A percentile compares a stretch with the other conserved stretches of the same genome.
Conservation (phyloP, 805 yeast species). For the Saccharomycopsis fermentans region DNA sequence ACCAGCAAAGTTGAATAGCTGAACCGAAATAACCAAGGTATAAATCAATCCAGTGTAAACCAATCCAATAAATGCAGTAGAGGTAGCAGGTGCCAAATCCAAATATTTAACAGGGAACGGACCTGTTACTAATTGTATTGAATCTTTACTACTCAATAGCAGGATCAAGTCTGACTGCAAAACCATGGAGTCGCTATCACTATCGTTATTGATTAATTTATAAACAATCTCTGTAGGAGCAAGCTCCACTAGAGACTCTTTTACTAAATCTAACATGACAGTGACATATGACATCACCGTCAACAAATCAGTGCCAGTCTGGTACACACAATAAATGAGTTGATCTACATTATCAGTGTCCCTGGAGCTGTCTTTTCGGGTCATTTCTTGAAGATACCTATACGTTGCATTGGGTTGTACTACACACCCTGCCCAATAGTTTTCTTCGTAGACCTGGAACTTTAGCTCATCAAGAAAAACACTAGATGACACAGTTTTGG, state of each 20-base stretch:
- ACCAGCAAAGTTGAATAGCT: slow-evolving; percentile 13
- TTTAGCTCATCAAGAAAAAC: slow-evolving; percentile 2
- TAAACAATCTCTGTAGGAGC: neutral
- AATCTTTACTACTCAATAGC: neutral
- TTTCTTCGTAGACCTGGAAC: slow-evolving; percentile 6
- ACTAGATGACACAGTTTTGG: neutral
- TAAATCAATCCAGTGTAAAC: slow-evolving; percentile 13
- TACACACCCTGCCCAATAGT: slow-evolving; percentile 17
- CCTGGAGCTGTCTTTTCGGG: neutral
- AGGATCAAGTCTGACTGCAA: neutral
- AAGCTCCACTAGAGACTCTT: neutral
- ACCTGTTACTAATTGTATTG: slow-evolving; percentile 6
- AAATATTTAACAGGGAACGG: slow-evolving; percentile 2
- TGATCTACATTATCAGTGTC: neutral
- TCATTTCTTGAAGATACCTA: neutral
- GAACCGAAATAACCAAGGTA: slow-evolving; percentile 8
- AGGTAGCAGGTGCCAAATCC: slow-evolving; percentile 8
- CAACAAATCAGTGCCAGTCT: slow-evolving; percentile 9
- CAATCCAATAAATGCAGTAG: slow-evolving; percentile 4
- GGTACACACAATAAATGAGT: slow-evolving; percentile 6
- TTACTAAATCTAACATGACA: neutral
- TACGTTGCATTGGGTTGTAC: slow-evolving; percentile 9
- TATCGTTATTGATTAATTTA: neutral
- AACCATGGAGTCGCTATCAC: neutral
- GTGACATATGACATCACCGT: slow-evolving; percentile 6